These are phyloP conservation scores for Kluyveromyces siamensis DNA, from an alignment of 805 yeast genomes.

Conservation along the genomic window DNA sequence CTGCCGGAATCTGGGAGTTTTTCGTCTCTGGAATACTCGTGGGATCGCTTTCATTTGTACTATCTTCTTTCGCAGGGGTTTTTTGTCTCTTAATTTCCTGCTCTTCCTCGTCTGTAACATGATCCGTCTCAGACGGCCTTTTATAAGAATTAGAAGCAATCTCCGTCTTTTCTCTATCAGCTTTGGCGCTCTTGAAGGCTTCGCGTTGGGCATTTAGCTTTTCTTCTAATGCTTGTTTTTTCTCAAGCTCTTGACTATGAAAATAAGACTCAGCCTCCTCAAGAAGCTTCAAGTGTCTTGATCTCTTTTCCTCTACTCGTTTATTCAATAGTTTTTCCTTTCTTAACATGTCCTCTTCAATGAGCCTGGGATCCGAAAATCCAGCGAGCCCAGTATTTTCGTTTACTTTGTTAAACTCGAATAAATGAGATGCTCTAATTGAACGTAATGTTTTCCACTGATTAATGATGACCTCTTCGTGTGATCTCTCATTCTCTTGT, in stretches of 20 bases:
- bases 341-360: slow-evolving; percentile 9
- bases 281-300: slow-evolving; percentile 13
- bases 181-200: not conserved
- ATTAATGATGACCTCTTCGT: slow-evolving; percentile 16
- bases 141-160: not conserved
- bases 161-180: not conserved
- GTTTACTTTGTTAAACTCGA: slow-evolving; percentile 30
- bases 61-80: not conserved
- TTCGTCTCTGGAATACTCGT: no score
- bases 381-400: slow-evolving; percentile 32
- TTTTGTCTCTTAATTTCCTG: not conserved
- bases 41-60: not conserved
- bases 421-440: slow-evolving; percentile 30
- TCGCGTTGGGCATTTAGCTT: not conserved
- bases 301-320: slow-evolving; percentile 8
- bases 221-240: not conserved
- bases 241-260: not conserved
- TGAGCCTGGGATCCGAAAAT: slow-evolving; percentile 25
- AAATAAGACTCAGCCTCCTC: slow-evolving; percentile 4
- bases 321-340: slow-evolving; percentile 5
- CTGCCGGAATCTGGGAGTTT: no score
- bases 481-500: slow-evolving; percentile 3
- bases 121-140: not conserved
- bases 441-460: slow-evolving; percentile 39
- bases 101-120: not conserved